Percentiles rank a stretch among this genome's conserved stretches.
These are phyloP conservation scores for Salix dunnii DNA, from an alignment of 345 rosid species.

Conservation along the genomic window DNA sequence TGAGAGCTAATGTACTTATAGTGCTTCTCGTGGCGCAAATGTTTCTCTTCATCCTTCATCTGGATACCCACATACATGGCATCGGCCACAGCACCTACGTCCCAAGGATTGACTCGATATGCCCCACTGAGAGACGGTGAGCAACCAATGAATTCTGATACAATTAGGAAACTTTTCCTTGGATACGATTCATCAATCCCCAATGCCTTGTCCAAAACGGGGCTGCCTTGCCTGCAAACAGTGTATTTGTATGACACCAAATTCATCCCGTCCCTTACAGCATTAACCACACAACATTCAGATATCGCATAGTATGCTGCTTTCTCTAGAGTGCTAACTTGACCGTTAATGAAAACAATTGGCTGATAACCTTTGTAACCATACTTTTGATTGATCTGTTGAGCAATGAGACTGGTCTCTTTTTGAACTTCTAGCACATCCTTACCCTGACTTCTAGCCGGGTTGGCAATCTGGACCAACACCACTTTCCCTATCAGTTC, in stretches of 20 bases:
- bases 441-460: slow-evolving; percentile 71
- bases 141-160: slow-evolving; percentile 87
- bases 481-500: slow-evolving; percentile 53
- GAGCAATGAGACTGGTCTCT: slow-evolving; percentile 40
- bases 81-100: slow-evolving; percentile 52
- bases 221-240: slow-evolving; percentile 65
- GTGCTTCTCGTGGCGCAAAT: slow-evolving; percentile 73
- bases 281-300: slow-evolving; percentile 72
- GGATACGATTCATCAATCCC: slow-evolving; percentile 33
- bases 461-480: slow-evolving; percentile 72
- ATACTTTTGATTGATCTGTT: slow-evolving; percentile 47
- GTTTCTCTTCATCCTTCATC: slow-evolving; percentile 51
- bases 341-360: slow-evolving; percentile 49
- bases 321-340: slow-evolving; percentile 58
- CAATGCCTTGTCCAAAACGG: slow-evolving; percentile 51
- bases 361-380: slow-evolving; percentile 61
- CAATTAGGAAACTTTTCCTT: slow-evolving; percentile 62
- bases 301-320: slow-evolving; percentile 64
- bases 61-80: slow-evolving; percentile 56
- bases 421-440: slow-evolving; percentile 60
- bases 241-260: slow-evolving; percentile 78
- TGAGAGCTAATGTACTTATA: slow-evolving; percentile 80
- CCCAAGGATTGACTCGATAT: slow-evolving; percentile 82
- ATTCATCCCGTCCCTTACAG: slow-evolving; percentile 90
- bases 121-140: slow-evolving; percentile 91